These are phyloP conservation scores for Paracoccidioides lutzii DNA, from an alignment of 2,329 filamentous ascomycete species.

Conservation along the genomic window DNA sequence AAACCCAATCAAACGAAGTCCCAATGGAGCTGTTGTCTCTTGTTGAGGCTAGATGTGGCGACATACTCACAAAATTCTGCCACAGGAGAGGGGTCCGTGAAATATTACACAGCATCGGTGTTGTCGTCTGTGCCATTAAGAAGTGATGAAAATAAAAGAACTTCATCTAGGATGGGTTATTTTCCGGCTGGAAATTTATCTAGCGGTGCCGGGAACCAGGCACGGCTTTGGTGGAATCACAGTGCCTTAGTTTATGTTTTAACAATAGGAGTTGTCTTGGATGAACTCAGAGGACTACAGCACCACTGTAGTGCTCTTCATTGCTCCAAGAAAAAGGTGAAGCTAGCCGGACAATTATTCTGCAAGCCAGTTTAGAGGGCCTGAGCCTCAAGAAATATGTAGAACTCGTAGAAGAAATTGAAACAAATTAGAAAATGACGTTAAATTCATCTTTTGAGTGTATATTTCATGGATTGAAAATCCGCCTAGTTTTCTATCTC, in stretches of 20 bases:
- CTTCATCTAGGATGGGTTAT: not conserved
- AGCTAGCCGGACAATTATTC: too few relatives aligned
- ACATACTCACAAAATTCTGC: not conserved
- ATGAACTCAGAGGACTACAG: too few relatives aligned
- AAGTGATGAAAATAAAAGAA: not conserved
- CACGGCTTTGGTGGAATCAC: not conserved
- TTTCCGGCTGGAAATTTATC: not conserved
- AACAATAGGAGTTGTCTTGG: not conserved
- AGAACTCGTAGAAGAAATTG: not conserved
- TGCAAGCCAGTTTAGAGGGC: not conserved
- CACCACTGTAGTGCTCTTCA: too few relatives aligned
- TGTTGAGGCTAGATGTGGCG: not conserved
- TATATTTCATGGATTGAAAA: conserved; percentile 2
- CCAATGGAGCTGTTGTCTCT: not conserved
- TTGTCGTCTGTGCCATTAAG: not conserved
- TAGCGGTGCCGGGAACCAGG: not conserved
- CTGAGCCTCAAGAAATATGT: not conserved
- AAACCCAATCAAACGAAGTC: not conserved
- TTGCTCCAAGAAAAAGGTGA: too few relatives aligned
- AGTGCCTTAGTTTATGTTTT: not conserved
- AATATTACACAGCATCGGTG: not conserved
- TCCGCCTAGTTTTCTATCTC: not conserved
- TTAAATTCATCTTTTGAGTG: conserved; percentile 3
- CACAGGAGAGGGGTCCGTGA: not conserved
- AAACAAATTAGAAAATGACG: not conserved